Base-by-base conservation (phyloP, 2,329 filamentous ascomycete species). In the Chaetomium sp. region DNA sequence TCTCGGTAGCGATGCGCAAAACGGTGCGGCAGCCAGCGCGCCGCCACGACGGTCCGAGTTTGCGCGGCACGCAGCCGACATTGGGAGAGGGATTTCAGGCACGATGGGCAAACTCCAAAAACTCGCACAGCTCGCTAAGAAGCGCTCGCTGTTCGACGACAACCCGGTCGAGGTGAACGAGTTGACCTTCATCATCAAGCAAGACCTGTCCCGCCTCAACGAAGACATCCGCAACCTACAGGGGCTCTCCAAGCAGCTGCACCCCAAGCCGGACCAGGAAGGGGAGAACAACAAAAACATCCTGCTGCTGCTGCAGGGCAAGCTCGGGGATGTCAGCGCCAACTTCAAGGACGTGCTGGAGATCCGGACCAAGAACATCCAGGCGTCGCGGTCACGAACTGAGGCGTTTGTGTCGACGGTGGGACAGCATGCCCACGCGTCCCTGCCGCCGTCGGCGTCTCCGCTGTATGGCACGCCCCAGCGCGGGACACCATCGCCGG, bases 221-320 rank as follows among this genome's bases (percentile, higher is more conserved):
- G 85, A 90, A 63, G 88, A 95, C 68, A 97, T 97, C 65, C 87
- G 88, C 46, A 78, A 79, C 8, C 77, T 99, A n/a, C 89, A 95
- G 68, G 75, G 80, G 6, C 79, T 96, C 46, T 87, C 90, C 11
- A 82, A 85, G 53, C 81, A 88, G 57, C 86, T 91, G 71, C 87
- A 92, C 65, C 87, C 88, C 44, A 81, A 78, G 63, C 77, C 74
- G 61, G 83, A 82, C 64, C 91, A 96, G 68, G 90, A 96, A 71
- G 91, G 91, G 64, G 91, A 97, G 69, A 95, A 99, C 75, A 96
- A 95, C 77, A 95, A 96, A 73, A 96, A 97, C 68, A 94, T 97
- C 36, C 89, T 96, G 3, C 85, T 95, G 59, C 79, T 97, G 68
- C 76, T 97, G 14, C 91, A 96, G 72, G 89, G 90, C 59, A 94